Conservation (phyloP, 23 red algal species). For the Gracilariopsis chorda region DNA sequence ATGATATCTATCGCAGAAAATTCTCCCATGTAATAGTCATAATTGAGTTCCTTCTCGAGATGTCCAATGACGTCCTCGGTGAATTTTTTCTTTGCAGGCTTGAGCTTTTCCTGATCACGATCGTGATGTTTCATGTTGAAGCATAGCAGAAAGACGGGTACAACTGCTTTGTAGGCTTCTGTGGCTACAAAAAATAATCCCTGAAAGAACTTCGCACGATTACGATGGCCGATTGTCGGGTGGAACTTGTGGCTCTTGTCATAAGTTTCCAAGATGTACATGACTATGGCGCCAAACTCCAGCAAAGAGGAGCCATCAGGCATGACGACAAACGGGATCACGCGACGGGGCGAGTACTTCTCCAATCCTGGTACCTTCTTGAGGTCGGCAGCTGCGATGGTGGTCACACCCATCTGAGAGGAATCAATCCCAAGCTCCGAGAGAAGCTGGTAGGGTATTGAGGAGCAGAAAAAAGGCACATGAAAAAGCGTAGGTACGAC, state of each 20-base stretch:
- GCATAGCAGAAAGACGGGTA: neutral
- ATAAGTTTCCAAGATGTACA: neutral
- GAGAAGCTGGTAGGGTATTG: neutral
- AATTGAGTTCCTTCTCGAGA: neutral
- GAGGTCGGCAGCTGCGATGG: neutral
- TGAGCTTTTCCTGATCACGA: neutral
- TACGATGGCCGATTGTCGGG: neutral
- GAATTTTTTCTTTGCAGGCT: neutral
- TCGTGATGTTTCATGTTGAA: neutral
- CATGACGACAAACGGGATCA: neutral
- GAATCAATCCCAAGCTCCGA: neutral
- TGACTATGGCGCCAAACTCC: neutral
- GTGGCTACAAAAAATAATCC: neutral
- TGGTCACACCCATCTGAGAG: neutral
- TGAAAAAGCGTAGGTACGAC: neutral
- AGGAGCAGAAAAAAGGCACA: neutral
- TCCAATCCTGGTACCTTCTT: neutral
- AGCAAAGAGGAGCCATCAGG: neutral
- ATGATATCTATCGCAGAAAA: neutral
- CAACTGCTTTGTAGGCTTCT: neutral
- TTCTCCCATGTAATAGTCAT: neutral
- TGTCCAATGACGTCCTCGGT: neutral
- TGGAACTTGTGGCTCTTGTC: neutral
- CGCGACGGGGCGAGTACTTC: neutral
- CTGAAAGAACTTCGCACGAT: neutral